Conservation (phyloP, 352 stramenopile genomes). For the Phytophthora crassamura region DNA sequence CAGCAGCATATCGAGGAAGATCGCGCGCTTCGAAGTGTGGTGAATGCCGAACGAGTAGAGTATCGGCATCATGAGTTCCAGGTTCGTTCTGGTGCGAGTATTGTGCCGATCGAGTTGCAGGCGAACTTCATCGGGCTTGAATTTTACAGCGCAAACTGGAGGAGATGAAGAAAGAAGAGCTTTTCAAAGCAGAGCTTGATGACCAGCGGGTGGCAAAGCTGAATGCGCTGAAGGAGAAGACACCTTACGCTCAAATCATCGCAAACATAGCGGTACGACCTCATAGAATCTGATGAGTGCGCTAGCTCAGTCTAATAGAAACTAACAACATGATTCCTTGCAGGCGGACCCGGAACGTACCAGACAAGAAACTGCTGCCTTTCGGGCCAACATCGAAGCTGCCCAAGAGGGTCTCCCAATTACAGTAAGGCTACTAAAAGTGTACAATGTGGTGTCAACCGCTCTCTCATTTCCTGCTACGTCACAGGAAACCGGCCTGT, state of each 20-base stretch:
- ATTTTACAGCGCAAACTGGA: slow-evolving; percentile 60
- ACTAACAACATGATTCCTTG: slow-evolving; percentile 2
- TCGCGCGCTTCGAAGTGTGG: slow-evolving; percentile 34
- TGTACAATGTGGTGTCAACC: neutral
- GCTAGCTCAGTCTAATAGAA: neutral
- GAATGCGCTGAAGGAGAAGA: slow-evolving; percentile 68
- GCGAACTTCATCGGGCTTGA: too few species aligned
- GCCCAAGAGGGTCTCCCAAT: slow-evolving; percentile 62
- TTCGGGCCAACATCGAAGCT: slow-evolving; percentile 70
- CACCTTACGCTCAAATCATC: slow-evolving; percentile 73
- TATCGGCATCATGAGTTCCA: slow-evolving; percentile 65
- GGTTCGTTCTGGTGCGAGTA: slow-evolving; percentile 30
- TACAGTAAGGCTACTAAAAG: slow-evolving; percentile 39
- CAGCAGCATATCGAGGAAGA: slow-evolving; percentile 43
- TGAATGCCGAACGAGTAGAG: slow-evolving; percentile 75
- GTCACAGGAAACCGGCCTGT: slow-evolving; percentile 68
- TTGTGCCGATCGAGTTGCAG: neutral
- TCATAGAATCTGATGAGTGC: neutral
- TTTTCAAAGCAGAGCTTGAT: slow-evolving; percentile 37
- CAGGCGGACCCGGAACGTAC: slow-evolving; percentile 71
- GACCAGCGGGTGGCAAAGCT: slow-evolving; percentile 50
- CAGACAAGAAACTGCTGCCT: slow-evolving; percentile 73
- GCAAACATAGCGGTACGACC: slow-evolving; percentile 55
- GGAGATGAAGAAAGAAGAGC: slow-evolving; percentile 42
- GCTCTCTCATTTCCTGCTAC: neutral